Base-by-base conservation (phyloP, 352 stramenopile genomes). In the Phytopythium boreale region DNA sequence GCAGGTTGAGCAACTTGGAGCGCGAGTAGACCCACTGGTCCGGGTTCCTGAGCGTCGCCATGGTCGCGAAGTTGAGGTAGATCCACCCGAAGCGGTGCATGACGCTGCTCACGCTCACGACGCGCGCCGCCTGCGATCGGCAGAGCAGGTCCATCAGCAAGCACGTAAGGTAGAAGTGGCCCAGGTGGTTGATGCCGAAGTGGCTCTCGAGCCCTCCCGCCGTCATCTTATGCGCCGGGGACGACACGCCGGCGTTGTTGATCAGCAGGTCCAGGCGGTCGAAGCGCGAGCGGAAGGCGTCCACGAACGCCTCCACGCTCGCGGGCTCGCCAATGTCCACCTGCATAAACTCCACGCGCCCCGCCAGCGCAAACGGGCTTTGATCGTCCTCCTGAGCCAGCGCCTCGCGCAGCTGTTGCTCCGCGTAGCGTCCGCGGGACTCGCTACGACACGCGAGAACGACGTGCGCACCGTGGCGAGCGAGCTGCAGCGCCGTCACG, bases 171-270 rank as follows among this genome's bases (percentile, higher is more conserved):
- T 77, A 82, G 51, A 89, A 90, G 47, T 88, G 81, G 12, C 79
- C 81, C 6, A 90, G 55, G 44, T 90, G 70, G 62, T 90, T 90
- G 37, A 86, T 68, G 6, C 67, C 77, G 44, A 90, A 90, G 27
- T 87, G 77, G 44, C 66, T 81, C 64, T 90, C 81, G 15, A 87
- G 68, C 8, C 77, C 81, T 36, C 56, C 66, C 7, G 62, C 65
- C 49, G 68, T 76, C 50, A 64, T 59, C 2, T 61, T 63, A 37
- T 70, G 65, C 22, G 26, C 39, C 9, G 57, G 57, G 4, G 66
- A 62, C 39, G 56, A 71, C 27, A 88, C 72, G 1, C 80, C 80
- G 6, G 74, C 78, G 64, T 91, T 94, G 70, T 92, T 92, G 20
- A 94, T 71, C 14, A 94, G 66, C 31, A 91, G 46, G 66, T 92